These are phyloP conservation scores for Pleurotus platypus DNA, from an alignment of 768 basidiomycete species.

Conservation along the genomic window DNA sequence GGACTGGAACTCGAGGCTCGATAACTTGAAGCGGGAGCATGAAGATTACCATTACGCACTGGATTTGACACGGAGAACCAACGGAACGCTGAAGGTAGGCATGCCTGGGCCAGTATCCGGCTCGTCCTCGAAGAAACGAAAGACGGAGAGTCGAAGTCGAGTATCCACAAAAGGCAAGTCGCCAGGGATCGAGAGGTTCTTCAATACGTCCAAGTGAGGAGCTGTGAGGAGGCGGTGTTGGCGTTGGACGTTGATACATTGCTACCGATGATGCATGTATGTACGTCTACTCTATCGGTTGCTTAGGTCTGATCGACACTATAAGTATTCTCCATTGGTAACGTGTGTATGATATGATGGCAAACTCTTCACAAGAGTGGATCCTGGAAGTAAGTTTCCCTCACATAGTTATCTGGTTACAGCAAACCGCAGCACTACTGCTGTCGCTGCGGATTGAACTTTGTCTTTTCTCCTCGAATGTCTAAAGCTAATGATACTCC, in stretches of 20 bases:
- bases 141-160: slow-evolving; percentile 8
- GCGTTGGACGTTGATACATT: too few species aligned
- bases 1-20: slow-evolving; percentile 27
- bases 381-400: not conserved
- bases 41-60: slow-evolving; percentile 88
- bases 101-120: slow-evolving; percentile 9
- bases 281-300: too few species aligned
- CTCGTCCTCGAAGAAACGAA: slow-evolving; percentile 16
- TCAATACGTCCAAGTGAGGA: slow-evolving; percentile 14
- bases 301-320: too few species aligned
- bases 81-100: slow-evolving; percentile 12
- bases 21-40: slow-evolving; percentile 54
- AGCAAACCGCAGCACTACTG: too few species aligned
- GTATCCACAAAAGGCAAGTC: slow-evolving; percentile 24
- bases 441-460: too few species aligned
- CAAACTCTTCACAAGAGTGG: not conserved
- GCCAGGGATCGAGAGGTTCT: slow-evolving; percentile 38
- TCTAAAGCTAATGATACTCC: too few species aligned
- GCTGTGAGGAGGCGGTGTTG: too few species aligned
- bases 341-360: not conserved
- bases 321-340: too few species aligned
- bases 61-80: slow-evolving; percentile 54
- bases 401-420: too few species aligned
- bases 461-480: too few species aligned
- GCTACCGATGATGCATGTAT: too few species aligned